Evolutionary conservation across 2,329 filamentous ascomycete genomes (phyloP).

Genomic region (Cordyceps pruinosa): DNA sequence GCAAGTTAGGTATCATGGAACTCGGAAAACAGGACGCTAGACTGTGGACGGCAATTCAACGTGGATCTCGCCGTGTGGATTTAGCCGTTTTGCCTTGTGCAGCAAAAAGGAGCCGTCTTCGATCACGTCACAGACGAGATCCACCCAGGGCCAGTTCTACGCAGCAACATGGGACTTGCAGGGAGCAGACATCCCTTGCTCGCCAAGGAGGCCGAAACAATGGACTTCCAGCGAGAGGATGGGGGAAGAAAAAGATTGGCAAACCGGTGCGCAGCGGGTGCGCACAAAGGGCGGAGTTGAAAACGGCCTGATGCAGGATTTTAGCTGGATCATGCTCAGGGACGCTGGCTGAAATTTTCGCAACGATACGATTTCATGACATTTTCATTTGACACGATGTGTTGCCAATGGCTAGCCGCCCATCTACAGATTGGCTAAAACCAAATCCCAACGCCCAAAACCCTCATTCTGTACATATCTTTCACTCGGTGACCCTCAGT

Average conservation of each 20-base stretch:
- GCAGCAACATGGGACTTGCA: too few species aligned
- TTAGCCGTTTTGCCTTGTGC: not conserved
- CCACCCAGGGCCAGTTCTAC: not conserved
- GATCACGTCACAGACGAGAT: slow-evolving; percentile 9
- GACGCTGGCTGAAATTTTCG: too few species aligned
- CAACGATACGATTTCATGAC: too few species aligned
- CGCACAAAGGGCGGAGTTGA: not conserved
- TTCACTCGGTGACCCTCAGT: too few species aligned
- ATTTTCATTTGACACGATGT: too few species aligned
- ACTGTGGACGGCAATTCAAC: slow-evolving; percentile 5
- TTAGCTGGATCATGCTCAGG: too few species aligned
- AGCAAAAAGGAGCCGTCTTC: not conserved
- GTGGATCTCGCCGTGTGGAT: slow-evolving; percentile 7
- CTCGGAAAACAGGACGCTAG: not conserved
- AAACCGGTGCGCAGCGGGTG: too few species aligned
- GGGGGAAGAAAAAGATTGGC: not conserved
- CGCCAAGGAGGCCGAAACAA: not conserved
- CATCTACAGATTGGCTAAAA: too few species aligned
- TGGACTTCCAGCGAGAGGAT: not conserved
- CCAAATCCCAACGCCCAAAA: too few species aligned
- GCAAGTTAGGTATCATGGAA: not conserved
- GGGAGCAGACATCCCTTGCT: not conserved
- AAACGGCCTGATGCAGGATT: too few species aligned
- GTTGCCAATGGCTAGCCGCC: too few species aligned
- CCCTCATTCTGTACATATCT: too few species aligned